These are phyloP conservation scores for Daldinia vernicosa DNA, from an alignment of 495 filamentous ascomycete genomes.

Conservation along the genomic window DNA sequence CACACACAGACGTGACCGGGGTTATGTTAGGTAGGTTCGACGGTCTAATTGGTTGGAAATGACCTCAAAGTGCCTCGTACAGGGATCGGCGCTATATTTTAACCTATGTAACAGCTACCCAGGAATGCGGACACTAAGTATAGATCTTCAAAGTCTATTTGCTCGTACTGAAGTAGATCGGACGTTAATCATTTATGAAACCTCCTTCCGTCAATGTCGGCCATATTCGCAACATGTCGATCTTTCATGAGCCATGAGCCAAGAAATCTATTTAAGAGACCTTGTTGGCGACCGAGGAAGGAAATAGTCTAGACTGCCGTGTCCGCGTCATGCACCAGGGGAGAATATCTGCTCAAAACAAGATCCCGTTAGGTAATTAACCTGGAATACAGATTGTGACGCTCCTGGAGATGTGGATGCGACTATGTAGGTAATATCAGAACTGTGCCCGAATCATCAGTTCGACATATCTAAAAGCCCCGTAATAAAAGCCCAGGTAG, in stretches of 20 bases:
- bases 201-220: not conserved
- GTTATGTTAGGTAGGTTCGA: not conserved
- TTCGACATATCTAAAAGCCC: constrained; percentile 1
- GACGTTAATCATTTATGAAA: constrained; percentile 5
- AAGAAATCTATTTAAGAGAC: constrained; percentile 15
- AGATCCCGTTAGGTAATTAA: constrained; percentile 24
- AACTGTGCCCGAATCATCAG: constrained; percentile 12
- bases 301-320: constrained; percentile 32
- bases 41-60: constrained; percentile 37
- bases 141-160: constrained; percentile 10
- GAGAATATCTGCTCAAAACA: constrained; percentile 19
- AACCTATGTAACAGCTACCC: constrained; percentile 29
- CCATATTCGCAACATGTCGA: constrained; percentile 25
- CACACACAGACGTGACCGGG: constrained; percentile 21
- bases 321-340: constrained; percentile 7
- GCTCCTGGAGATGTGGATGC: constrained; percentile 23
- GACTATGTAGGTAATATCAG: constrained; percentile 20
- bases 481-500: not conserved
- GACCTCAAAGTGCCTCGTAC: constrained; percentile 43
- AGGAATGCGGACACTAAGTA: constrained; percentile 23
- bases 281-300: constrained; percentile 23
- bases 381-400: constrained; percentile 5
- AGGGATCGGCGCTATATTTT: constrained; percentile 31
- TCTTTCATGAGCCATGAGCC: constrained; percentile 15
- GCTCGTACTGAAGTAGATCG: constrained; percentile 17